Evolutionary conservation across 257 asterid species (phyloP).

Genomic region (Echium plantagineum): DNA sequence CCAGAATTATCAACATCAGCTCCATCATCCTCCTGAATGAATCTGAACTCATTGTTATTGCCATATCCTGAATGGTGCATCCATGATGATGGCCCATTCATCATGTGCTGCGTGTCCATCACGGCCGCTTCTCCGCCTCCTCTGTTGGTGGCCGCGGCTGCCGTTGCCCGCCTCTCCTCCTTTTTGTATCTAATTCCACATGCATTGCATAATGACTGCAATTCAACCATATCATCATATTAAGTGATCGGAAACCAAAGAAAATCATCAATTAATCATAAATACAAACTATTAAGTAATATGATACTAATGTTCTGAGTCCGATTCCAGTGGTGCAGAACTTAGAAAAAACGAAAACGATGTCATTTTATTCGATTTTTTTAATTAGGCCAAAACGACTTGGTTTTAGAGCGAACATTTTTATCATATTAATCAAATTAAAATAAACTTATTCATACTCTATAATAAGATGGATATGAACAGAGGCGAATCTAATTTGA

Average conservation of each 20-base stretch:
- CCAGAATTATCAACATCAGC: not conserved
- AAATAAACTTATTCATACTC: too few relatives aligned
- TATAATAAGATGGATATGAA: too few relatives aligned
- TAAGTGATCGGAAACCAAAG: not conserved
- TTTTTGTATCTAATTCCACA: conserved; percentile 96
- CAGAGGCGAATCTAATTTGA: too few relatives aligned
- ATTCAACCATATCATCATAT: not conserved
- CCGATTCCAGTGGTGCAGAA: too few relatives aligned
- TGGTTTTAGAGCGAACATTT: too few relatives aligned
- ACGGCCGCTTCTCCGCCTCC: conserved; percentile 17
- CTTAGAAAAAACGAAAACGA: too few relatives aligned
- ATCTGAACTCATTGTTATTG: conserved; percentile 46
- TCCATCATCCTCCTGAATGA: conserved; percentile 11
- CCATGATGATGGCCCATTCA: conserved; percentile 38
- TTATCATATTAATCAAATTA: too few relatives aligned
- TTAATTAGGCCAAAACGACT: too few relatives aligned
- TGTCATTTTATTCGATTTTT: too few relatives aligned
- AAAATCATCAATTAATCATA: not conserved
- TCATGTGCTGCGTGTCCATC: conserved; percentile 34
- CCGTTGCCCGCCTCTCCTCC: conserved; percentile 87
- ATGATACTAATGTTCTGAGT: too few relatives aligned
- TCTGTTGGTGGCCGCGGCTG: conserved; percentile 47
- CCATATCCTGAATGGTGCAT: conserved; percentile 18
- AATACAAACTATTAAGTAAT: too few relatives aligned
- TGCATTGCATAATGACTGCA: conserved; percentile 95